Evolutionary conservation across 345 rosid genomes (phyloP).

Genomic region (Eucalyptus curtisii): DNA sequence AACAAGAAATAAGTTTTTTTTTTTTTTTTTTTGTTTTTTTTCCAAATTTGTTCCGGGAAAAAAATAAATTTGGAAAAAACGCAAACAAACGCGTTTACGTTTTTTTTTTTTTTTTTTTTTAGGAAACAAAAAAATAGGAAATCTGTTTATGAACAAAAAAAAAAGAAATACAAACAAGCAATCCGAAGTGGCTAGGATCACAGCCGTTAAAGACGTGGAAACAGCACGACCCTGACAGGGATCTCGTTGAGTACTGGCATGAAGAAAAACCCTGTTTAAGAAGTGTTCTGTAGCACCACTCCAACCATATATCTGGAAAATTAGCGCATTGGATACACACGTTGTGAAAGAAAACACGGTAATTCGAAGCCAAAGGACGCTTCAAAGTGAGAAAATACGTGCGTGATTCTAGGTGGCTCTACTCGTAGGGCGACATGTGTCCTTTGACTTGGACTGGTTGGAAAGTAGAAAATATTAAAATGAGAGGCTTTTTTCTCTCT

Average conservation of each 20-base stretch:
- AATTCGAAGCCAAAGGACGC: not conserved
- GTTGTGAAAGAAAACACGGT: not conserved
- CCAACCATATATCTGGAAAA: not conserved
- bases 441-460: rapidly evolving
- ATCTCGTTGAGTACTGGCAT: not conserved
- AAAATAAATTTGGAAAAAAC: too few relatives aligned
- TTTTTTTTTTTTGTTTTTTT: too few relatives aligned
- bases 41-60: too few relatives aligned
- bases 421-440: too few relatives aligned
- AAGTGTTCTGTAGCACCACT: not conserved
- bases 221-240: not conserved
- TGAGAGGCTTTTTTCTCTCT: too few relatives aligned
- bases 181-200: not conserved
- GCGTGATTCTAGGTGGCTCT: not conserved
- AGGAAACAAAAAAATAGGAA: too few relatives aligned
- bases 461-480: not conserved
- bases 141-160: too few relatives aligned
- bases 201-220: not conserved
- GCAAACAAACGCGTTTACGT: too few relatives aligned
- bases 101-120: too few relatives aligned
- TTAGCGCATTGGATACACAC: not conserved
- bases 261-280: not conserved
- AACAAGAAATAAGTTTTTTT: too few relatives aligned
- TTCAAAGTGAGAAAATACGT: too few relatives aligned
- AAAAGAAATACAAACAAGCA: too few relatives aligned